Conservation (phyloP, 73 alveolate genomes). For the Paramecium sonneborni region DNA sequence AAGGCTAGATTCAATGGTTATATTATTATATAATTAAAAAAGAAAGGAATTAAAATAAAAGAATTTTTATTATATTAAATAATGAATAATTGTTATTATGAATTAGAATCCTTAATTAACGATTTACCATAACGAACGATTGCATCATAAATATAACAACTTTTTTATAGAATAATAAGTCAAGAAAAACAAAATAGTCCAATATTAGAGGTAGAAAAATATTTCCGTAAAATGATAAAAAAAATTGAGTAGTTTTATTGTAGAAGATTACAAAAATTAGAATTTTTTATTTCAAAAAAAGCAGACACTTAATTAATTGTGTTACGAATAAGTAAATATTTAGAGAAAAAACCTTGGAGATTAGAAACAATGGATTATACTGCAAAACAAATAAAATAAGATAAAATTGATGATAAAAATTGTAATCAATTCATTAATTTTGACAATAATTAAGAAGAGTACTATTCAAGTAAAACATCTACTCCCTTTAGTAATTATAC, state of each 20-base stretch:
- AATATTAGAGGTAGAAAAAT: not conserved
- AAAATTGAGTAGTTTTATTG: slow-evolving; percentile 42
- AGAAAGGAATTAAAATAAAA: not conserved
- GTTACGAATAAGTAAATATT: not conserved
- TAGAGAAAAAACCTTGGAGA: slow-evolving; percentile 37
- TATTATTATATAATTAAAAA: not conserved
- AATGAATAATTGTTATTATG: slow-evolving; percentile 39
- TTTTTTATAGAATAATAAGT: not conserved
- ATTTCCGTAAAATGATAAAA: slow-evolving; percentile 38
- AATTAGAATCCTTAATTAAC: slow-evolving; percentile 25
- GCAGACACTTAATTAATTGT: not conserved
- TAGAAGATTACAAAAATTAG: slow-evolving; percentile 48
- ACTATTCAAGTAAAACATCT: slow-evolving; percentile 1
- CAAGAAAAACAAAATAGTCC: slow-evolving; percentile 8
- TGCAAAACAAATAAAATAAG: not conserved
- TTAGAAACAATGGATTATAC: slow-evolving; percentile 27
- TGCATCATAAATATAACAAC: not conserved
- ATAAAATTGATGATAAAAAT: slow-evolving; percentile 43
- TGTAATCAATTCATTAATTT: slow-evolving; percentile 34
- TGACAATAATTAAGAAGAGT: not conserved
- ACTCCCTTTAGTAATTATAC: slow-evolving; percentile 48
- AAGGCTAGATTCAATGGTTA: not conserved
- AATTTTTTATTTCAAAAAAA: not conserved
- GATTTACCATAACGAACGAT: slow-evolving; percentile 52
- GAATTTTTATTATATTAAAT: not conserved